Evolutionary conservation across 2,329 filamentous ascomycete species (phyloP).

Genomic region (Coniochaeta ligniaria): DNA sequence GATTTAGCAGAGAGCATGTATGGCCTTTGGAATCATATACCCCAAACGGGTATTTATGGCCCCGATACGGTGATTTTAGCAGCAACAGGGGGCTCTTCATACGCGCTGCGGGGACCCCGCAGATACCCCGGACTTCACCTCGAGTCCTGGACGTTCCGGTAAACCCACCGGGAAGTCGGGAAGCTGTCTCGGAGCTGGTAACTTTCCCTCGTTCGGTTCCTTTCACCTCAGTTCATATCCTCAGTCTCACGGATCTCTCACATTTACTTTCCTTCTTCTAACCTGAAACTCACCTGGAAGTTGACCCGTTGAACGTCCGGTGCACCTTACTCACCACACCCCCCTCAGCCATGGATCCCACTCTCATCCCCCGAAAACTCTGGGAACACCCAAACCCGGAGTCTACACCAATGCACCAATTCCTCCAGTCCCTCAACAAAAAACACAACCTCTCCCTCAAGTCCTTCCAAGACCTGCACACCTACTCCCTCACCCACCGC

Average conservation of each 20-base stretch:
- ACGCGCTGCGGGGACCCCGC: background rate
- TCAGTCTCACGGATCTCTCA: background rate
- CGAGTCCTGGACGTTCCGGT: background rate
- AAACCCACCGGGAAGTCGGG: background rate
- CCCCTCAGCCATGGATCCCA: background rate
- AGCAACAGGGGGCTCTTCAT: no score
- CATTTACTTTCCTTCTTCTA: no score
- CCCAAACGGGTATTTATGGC: no score
- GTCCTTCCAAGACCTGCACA: slow-evolving; percentile 63
- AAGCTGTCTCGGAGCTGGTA: no score
- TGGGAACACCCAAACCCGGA: slow-evolving; percentile 60
- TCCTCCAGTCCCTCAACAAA: slow-evolving; percentile 59
- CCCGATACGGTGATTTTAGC: no score
- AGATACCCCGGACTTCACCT: background rate
- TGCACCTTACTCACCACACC: no score
- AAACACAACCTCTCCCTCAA: slow-evolving; percentile 50
- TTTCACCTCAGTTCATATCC: background rate
- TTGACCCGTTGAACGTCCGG: no score
- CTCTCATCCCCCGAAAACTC: slow-evolving; percentile 48
- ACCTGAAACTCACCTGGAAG: no score
- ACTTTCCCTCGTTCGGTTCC: no score
- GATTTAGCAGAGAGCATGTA: no score
- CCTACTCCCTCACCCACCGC: slow-evolving; percentile 58
- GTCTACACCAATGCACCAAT: slow-evolving; percentile 57
- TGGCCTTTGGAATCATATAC: no score